A percentile compares a stretch with the other conserved stretches of the same genome.
phyloP scores from a whole-genome alignment of 805 yeast species.

The Maudiozyma barnettii region DNA sequence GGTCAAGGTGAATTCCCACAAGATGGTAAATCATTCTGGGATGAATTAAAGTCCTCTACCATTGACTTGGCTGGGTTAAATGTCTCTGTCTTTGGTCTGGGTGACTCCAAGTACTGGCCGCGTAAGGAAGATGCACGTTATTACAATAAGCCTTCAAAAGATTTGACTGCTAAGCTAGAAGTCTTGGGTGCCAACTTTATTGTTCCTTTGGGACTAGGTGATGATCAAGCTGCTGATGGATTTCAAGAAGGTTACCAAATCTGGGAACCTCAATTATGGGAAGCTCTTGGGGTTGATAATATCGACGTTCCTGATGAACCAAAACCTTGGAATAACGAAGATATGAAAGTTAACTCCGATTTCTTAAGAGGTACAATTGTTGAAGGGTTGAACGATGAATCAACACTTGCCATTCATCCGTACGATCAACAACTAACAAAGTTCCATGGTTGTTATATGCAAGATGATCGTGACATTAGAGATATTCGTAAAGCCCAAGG shows the following conservation, averaged over 20 bases:
- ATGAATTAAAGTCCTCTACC: slow-evolving; percentile 50
- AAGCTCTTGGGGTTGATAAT: slow-evolving; percentile 75
- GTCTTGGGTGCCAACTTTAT: slow-evolving; percentile 67
- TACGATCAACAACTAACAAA: slow-evolving; percentile 89
- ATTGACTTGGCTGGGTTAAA: slow-evolving; percentile 53
- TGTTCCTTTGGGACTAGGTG: slow-evolving; percentile 78
- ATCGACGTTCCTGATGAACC: slow-evolving; percentile 82
- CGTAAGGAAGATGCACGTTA: slow-evolving; percentile 90
- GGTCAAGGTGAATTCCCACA: slow-evolving; percentile 94
- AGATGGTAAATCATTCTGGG: slow-evolving; percentile 71
- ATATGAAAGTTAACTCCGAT: slow-evolving; percentile 80
- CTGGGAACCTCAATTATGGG: slow-evolving; percentile 85
- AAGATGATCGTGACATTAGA: slow-evolving; percentile 93
- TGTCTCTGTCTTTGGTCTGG: slow-evolving; percentile 79
- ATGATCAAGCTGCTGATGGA: slow-evolving; percentile 96
- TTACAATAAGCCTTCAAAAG: slow-evolving; percentile 84
- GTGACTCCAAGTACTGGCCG: slow-evolving; percentile 96
- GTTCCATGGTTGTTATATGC: slow-evolving; percentile 97
- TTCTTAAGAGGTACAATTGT: slow-evolving; percentile 88
- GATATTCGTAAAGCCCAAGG: slow-evolving; percentile 90
- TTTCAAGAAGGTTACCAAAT: slow-evolving; percentile 79
- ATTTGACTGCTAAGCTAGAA: slow-evolving; percentile 53
- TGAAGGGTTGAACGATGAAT: slow-evolving; percentile 68
- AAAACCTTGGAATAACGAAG: slow-evolving; percentile 89
- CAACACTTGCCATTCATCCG: slow-evolving; percentile 87